Percentiles rank a stretch among this genome's conserved stretches.
Evolutionary conservation across 495 filamentous ascomycete species (phyloP).

Genomic region (Penicillium lividum): DNA sequence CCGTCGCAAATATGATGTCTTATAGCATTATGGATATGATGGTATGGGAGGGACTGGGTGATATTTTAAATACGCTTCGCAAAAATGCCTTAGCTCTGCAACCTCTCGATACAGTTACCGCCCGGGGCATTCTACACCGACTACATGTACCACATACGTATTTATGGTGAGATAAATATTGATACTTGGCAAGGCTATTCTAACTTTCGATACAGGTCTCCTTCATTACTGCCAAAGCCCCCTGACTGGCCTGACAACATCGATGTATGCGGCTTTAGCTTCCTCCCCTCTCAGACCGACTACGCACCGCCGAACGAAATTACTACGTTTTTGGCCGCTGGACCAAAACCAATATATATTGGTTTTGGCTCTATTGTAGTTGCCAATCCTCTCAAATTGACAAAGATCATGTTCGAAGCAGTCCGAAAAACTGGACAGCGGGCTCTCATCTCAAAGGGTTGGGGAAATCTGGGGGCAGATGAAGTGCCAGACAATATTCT

Average conservation of each 20-base stretch:
- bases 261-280: conserved; percentile 65
- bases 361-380: conserved; percentile 67
- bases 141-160: conserved; percentile 75
- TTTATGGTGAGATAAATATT: conserved; percentile 54
- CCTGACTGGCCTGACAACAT: conserved; percentile 73
- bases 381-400: conserved; percentile 54
- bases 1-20: conserved; percentile 69
- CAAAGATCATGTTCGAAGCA: conserved; percentile 50
- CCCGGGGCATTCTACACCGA: conserved; percentile 63
- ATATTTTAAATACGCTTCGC: conserved; percentile 72
- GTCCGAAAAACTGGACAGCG: conserved; percentile 63
- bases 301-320: conserved; percentile 48
- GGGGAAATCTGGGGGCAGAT: conserved; percentile 73
- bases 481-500: conserved; percentile 66
- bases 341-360: conserved; percentile 59
- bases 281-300: conserved; percentile 46
- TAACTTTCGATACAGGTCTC: conserved; percentile 49
- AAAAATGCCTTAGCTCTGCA: conserved; percentile 64
- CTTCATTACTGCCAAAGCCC: conserved; percentile 76
- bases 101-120: conserved; percentile 65
- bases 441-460: conserved; percentile 77
- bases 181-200: background rate
- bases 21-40: conserved; percentile 80
- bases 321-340: conserved; percentile 49
- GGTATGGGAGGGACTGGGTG: conserved; percentile 79